These are phyloP conservation scores for Trametes meyenii DNA, from an alignment of 768 basidiomycete genomes.

Conservation along the genomic window DNA sequence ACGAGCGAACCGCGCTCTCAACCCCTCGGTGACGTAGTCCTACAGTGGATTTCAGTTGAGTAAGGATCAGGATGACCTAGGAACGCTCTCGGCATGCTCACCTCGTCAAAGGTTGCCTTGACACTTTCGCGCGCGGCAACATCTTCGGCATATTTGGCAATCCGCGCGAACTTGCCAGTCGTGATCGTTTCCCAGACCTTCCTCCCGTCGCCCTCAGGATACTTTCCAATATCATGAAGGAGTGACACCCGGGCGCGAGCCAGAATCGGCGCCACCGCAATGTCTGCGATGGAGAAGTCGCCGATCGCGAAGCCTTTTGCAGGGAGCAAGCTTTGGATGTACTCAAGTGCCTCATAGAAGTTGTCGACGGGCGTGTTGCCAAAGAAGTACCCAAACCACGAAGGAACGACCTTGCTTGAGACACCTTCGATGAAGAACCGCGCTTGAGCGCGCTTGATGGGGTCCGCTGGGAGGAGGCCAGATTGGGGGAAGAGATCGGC, in stretches of 20 bases:
- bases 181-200: conserved; percentile 43
- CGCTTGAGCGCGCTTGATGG: conserved; percentile 56
- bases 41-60: not conserved
- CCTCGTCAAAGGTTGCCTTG: conserved; percentile 56
- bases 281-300: conserved; percentile 64
- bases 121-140: conserved; percentile 56
- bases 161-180: conserved; percentile 51
- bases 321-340: conserved; percentile 53
- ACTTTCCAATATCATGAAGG: conserved; percentile 56
- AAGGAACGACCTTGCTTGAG: conserved; percentile 47
- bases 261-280: conserved; percentile 61
- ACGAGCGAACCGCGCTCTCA: too few species aligned
- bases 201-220: conserved; percentile 48
- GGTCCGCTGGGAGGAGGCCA: conserved; percentile 54
- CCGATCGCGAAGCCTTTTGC: conserved; percentile 47
- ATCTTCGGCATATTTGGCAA: conserved; percentile 50
- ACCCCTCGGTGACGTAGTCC: conserved; percentile 23
- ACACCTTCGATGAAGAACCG: conserved; percentile 67
- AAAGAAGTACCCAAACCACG: conserved; percentile 41
- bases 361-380: conserved; percentile 45
- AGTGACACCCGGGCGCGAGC: conserved; percentile 51
- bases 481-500: conserved; percentile 58
- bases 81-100: conserved; percentile 33
- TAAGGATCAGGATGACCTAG: not conserved
- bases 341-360: conserved; percentile 47